Evolutionary conservation across 331 rosid genomes (phyloP).

Genomic region (Rhamnella rubrinervis): DNA sequence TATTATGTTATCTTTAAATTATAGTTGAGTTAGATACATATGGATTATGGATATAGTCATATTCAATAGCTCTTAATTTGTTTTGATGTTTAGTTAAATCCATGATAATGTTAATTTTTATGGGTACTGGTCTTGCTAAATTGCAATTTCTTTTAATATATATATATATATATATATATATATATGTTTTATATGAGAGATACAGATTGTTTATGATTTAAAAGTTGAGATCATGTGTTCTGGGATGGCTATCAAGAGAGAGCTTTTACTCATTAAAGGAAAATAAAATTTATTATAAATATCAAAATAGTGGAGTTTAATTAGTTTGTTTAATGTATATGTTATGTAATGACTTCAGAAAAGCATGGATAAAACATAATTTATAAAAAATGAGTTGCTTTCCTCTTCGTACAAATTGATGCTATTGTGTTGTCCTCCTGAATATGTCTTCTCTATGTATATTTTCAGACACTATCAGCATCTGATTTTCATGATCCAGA

Average conservation of each 20-base stretch:
- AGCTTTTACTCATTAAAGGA: no score
- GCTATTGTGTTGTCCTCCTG: conserved; percentile 1
- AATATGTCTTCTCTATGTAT: conserved; percentile 14
- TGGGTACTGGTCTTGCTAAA: no score
- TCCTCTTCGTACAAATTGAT: neutral
- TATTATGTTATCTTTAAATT: neutral
- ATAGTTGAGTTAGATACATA: neutral
- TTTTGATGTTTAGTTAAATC: no score
- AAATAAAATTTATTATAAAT: no score
- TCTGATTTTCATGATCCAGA: conserved; percentile 59
- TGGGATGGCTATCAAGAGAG: no score
- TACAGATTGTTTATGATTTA: no score
- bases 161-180: no score
- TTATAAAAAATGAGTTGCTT: neutral
- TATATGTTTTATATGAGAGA: no score
- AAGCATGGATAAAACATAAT: neutral
- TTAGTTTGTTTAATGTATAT: neutral
- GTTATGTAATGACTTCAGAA: neutral
- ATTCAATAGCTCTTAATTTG: neutral
- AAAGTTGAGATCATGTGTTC: no score
- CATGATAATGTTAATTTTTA: no score
- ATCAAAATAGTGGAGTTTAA: neutral
- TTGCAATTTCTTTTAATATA: no score
- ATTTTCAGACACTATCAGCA: conserved; percentile 68
- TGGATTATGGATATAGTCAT: neutral